Base-by-base conservation (phyloP, 78 protist species). In the Dictyostelium firmibasis region DNA sequence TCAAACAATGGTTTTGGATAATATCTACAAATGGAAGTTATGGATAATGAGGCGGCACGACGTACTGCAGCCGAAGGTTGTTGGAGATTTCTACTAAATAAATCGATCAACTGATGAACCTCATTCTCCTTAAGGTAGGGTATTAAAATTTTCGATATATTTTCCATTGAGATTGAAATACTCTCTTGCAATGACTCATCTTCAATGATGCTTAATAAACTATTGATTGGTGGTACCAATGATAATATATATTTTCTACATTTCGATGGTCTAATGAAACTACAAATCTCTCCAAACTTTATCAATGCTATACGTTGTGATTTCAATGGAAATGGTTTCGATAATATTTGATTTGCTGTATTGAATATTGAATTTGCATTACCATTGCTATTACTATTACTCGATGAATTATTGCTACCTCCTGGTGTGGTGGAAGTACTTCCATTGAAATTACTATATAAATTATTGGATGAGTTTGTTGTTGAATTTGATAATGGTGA, bases 241-340 rank as follows among this genome's bases (percentile, higher is more conserved):
- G 96, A 93, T n/a, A 88, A 47, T 43, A 93, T 93, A 38, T 93
- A 93, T 50, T 93, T 93, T 35, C 96, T 27, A 23, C 84, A 85
- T 78, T 93, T 93, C 1, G 81, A 7, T 8, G 96, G 96, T 29
- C 92, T 25, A 29, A 93, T 93, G 27, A 78, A 93, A 38, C 50
- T 79, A 64, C 96, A 93, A 13, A 93, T 91, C 41, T 93, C 96
- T 27, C 96, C 96, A 93, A 93, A 93, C 83, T 93, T 93, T 38
- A 81, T 78, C 18, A 93, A 31, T 33, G 96, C 96, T 13, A 86
- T 86, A 29, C 96, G 44, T 50, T 93, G 96, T 77, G 96, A 85
- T 75, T 93, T 93, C 4, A 85, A 44, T 38, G 94, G 94, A 33
- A 89, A 89, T 81, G 94, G 87, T 69, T 81, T 89, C 0, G 72